Percentiles rank a stretch among this genome's conserved stretches.
These are phyloP conservation scores for Candida pseudoviswanathii DNA, from an alignment of 1,139 yeast genomes.

Conservation along the genomic window DNA sequence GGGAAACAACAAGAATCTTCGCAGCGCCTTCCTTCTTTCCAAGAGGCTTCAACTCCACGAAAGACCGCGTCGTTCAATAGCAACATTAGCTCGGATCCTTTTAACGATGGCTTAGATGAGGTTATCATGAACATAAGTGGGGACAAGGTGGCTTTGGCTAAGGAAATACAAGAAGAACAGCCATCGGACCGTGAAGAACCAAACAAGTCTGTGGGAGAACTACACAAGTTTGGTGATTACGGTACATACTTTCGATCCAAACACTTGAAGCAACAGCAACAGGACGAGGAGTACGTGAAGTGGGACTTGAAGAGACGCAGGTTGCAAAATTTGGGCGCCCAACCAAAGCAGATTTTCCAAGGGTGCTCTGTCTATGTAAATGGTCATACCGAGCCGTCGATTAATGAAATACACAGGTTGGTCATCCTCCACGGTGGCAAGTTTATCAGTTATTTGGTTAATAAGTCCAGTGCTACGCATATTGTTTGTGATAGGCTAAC, in stretches of 20 bases:
- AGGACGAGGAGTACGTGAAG: slow-evolving; percentile 55
- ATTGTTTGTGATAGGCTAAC: slow-evolving; percentile 80
- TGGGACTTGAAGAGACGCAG: slow-evolving; percentile 50
- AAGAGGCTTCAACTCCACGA: slow-evolving; percentile 16
- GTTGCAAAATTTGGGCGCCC: slow-evolving; percentile 21
- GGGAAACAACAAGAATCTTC: slow-evolving; percentile 5
- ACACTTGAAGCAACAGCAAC: slow-evolving; percentile 63
- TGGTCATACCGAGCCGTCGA: slow-evolving; percentile 83
- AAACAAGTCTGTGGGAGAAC: slow-evolving; percentile 33
- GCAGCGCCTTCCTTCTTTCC: slow-evolving; percentile 8
- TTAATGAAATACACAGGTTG: slow-evolving; percentile 67
- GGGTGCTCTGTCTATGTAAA: slow-evolving; percentile 75
- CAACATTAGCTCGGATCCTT: slow-evolving; percentile 40
- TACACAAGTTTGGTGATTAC: slow-evolving; percentile 68
- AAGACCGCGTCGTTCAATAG: slow-evolving; percentile 18
- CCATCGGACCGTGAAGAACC: slow-evolving; percentile 10
- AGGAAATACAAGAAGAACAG: background rate
- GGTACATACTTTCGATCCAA: slow-evolving; percentile 70
- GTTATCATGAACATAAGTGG: slow-evolving; percentile 5
- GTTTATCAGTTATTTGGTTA: slow-evolving; percentile 65
- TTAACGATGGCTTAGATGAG: slow-evolving; percentile 44
- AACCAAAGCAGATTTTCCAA: slow-evolving; percentile 48
- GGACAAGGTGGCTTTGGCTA: background rate
- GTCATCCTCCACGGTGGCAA: slow-evolving; percentile 81
- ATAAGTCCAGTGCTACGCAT: slow-evolving; percentile 80